phyloP scores from a whole-genome alignment of 768 basidiomycete genomes.

The Coprinopsis marcescibilis region DNA sequence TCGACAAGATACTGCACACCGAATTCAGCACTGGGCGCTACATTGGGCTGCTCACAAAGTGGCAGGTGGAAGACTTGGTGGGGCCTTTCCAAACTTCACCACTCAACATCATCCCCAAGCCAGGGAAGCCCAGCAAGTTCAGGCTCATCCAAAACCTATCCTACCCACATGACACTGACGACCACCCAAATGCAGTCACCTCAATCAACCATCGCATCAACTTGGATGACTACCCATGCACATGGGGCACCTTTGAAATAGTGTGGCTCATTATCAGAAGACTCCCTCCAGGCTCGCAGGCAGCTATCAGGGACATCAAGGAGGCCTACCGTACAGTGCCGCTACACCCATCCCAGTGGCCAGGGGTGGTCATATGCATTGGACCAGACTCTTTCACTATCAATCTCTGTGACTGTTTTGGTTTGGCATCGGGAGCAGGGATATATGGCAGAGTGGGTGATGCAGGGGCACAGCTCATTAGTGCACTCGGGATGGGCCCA shows the following conservation, averaged over 20 bases:
- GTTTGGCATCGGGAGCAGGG: conserved; percentile 18
- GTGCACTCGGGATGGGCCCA: conserved; percentile 22
- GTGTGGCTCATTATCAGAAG: conserved; percentile 23
- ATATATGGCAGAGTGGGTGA: conserved; percentile 22
- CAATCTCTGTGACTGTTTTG: conserved; percentile 24
- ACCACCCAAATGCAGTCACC: not conserved
- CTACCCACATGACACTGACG: conserved; percentile 18
- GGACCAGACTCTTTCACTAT: conserved; percentile 19
- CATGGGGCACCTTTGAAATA: conserved; percentile 37
- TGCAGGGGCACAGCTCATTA: conserved; percentile 18
- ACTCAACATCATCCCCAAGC: conserved; percentile 30
- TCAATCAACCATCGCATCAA: conserved; percentile 32
- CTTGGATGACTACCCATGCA: conserved; percentile 30
- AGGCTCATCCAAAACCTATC: conserved; percentile 36
- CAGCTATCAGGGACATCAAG: conserved; percentile 29
- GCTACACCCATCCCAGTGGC: conserved; percentile 30
- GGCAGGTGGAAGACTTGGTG: conserved; percentile 21
- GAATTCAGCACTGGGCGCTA: conserved; percentile 25
- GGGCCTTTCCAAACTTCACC: conserved; percentile 37
- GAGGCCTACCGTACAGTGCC: conserved; percentile 36
- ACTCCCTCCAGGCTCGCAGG: conserved; percentile 33
- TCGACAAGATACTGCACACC: conserved; percentile 12
- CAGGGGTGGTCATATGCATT: conserved; percentile 24
- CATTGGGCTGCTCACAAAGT: conserved; percentile 25
- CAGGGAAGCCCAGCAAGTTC: conserved; percentile 25